A percentile compares a stretch with the other conserved stretches of the same genome.
These are phyloP conservation scores for Suzukiozyma palmioleophila DNA, from an alignment of 1,139 yeast genomes.

Conservation along the genomic window DNA sequence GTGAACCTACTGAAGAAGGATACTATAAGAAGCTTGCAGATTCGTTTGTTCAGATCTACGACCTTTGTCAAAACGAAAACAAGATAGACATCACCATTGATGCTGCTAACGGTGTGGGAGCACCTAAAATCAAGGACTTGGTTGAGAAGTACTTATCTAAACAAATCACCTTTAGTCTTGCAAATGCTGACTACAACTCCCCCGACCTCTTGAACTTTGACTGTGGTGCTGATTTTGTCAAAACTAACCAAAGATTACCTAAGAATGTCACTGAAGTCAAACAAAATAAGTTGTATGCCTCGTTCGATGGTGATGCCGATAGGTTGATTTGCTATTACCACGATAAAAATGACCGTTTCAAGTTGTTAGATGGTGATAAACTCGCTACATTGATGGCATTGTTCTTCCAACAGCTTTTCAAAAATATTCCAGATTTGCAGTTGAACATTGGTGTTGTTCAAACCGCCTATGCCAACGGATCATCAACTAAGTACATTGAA, in stretches of 20 bases:
- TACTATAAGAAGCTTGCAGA: constrained; percentile 62
- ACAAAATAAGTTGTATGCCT: constrained; percentile 56
- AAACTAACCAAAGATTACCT: constrained; percentile 81
- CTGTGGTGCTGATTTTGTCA: constrained; percentile 96
- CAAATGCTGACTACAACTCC: constrained; percentile 54
- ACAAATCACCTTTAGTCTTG: constrained; percentile 41
- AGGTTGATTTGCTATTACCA: constrained; percentile 82
- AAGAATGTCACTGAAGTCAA: constrained; percentile 43
- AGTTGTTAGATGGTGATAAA: constrained; percentile 88
- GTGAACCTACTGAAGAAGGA: constrained; percentile 61
- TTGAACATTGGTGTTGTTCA: constrained; percentile 82
- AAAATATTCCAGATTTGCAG: constrained; percentile 32
- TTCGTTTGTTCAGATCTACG: constrained; percentile 31
- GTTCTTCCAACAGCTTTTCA: constrained; percentile 52
- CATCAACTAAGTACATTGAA: constrained; percentile 71
- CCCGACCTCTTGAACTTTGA: constrained; percentile 64
- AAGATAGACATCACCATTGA: constrained; percentile 61
- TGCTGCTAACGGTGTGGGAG: constrained; percentile 96
- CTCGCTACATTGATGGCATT: constrained; percentile 81
- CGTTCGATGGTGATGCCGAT: constrained; percentile 98
- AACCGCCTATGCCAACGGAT: constrained; percentile 97
- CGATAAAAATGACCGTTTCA: constrained; percentile 46
- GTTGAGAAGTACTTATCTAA: constrained; percentile 38
- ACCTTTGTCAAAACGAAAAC: constrained; percentile 14
- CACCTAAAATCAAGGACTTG: constrained; percentile 60